These are phyloP conservation scores for Teratosphaeria epicoccoides DNA, from an alignment of 2,329 filamentous ascomycete genomes.

Conservation along the genomic window DNA sequence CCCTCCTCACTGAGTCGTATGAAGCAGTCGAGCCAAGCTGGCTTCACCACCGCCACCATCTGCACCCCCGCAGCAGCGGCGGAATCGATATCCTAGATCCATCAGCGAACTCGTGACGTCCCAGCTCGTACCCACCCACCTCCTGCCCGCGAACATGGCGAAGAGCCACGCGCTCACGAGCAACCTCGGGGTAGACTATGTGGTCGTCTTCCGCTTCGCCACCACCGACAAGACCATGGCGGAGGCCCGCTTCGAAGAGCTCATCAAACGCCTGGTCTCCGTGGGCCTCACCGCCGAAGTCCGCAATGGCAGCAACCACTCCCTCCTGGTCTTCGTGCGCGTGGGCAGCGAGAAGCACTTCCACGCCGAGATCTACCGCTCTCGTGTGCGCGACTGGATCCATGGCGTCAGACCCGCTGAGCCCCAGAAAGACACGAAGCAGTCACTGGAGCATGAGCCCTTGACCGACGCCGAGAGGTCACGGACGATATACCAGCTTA, in stretches of 20 bases:
- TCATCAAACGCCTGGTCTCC: slow-evolving; percentile 62
- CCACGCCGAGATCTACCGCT: slow-evolving; percentile 67
- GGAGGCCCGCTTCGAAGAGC: slow-evolving; percentile 63
- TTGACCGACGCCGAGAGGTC: slow-evolving; percentile 81
- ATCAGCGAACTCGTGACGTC: slow-evolving; percentile 22
- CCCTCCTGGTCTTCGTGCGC: slow-evolving; percentile 73
- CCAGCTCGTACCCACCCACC: slow-evolving; percentile 14
- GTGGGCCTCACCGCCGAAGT: slow-evolving; percentile 85
- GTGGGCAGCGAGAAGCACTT: slow-evolving; percentile 67
- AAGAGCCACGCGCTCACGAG: slow-evolving; percentile 29
- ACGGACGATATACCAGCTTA: slow-evolving; percentile 73
- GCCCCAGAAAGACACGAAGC: slow-evolving; percentile 60
- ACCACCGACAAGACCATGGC: slow-evolving; percentile 58
- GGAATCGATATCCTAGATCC: slow-evolving; percentile 3
- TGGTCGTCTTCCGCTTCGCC: slow-evolving; percentile 67
- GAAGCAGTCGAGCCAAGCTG: not conserved
- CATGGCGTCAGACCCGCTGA: slow-evolving; percentile 72
- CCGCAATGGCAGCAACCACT: slow-evolving; percentile 62
- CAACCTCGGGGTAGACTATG: slow-evolving; percentile 74
- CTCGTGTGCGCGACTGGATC: slow-evolving; percentile 83
- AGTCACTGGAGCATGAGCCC: slow-evolving; percentile 60
- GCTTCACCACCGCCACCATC: not conserved
- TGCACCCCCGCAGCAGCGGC: not conserved
- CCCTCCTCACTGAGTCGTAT: not conserved
- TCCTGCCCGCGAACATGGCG: slow-evolving; percentile 21